Evolutionary conservation across 352 stramenopile species (phyloP).

Genomic region (Pilasporangium apinafurcum): DNA sequence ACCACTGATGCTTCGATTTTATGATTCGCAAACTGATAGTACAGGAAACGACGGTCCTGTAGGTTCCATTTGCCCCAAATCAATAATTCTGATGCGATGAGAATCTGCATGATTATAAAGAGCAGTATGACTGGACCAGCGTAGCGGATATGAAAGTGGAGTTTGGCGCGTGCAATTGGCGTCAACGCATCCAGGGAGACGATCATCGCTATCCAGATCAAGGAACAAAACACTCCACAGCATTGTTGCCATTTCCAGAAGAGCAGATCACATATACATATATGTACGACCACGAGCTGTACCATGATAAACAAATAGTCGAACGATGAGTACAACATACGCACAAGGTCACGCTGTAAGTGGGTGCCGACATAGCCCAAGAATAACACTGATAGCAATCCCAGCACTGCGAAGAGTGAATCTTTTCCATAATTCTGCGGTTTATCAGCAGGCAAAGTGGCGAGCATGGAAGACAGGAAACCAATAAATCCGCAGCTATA

Average conservation of each 20-base stretch:
- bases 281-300: slow-evolving; percentile 6
- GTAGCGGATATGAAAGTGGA: slow-evolving; percentile 2
- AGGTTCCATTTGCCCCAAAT: slow-evolving; percentile 4
- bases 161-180: slow-evolving; percentile 1
- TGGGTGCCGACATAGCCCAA: not conserved
- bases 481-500: not conserved
- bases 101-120: slow-evolving; percentile 4
- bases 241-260: slow-evolving; percentile 2
- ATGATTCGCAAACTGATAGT: not conserved
- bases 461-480: slow-evolving; percentile 2
- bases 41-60: slow-evolving; percentile 7
- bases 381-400: not conserved
- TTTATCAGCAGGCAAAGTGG: no score
- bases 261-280: slow-evolving; percentile 7
- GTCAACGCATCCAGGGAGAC: slow-evolving; percentile 14
- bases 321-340: slow-evolving; percentile 13
- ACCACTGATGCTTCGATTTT: slow-evolving; percentile 3
- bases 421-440: no score
- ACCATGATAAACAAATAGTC: slow-evolving; percentile 13
- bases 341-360: slow-evolving; percentile 11
- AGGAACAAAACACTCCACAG: slow-evolving; percentile 1
- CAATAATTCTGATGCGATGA: slow-evolving; percentile 4
- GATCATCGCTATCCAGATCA: slow-evolving; percentile 14
- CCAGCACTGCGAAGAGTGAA: not conserved
- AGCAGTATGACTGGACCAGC: slow-evolving; percentile 1